phyloP scores from a whole-genome alignment of 1,284 basidiomycete genomes.

The Macrocystidia cucumis region DNA sequence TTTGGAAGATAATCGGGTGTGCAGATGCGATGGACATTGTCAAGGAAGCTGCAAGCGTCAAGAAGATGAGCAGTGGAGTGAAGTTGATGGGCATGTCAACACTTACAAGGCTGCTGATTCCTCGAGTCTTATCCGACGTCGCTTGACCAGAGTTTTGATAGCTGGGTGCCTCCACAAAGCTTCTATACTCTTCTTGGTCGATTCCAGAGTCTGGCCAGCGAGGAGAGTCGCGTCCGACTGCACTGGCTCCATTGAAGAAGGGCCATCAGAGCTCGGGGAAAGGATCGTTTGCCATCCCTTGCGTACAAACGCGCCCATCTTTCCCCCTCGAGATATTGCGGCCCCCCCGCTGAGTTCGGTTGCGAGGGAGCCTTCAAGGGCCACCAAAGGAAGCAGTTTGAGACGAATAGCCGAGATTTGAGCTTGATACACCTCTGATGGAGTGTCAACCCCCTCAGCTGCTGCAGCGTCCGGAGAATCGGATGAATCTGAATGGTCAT shows the following conservation, averaged over 20 bases:
- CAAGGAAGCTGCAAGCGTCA: conserved; percentile 51
- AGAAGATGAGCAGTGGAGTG: conserved; percentile 1
- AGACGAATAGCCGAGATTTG: conserved; percentile 47
- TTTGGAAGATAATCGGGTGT: conserved; percentile 63
- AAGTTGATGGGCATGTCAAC: conserved; percentile 4
- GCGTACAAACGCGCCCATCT: conserved; percentile 56
- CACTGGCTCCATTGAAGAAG: conserved; percentile 13
- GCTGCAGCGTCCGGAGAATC: conserved; percentile 6
- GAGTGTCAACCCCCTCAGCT: conserved; percentile 3
- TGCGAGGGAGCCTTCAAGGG: conserved; percentile 60
- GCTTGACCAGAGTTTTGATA: conserved; percentile 45
- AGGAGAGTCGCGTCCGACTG: conserved; percentile 43
- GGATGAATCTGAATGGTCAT: conserved; percentile 31
- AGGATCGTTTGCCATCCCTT: conserved; percentile 59
- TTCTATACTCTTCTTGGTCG: conserved; percentile 41
- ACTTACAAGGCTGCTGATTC: conserved; percentile 73
- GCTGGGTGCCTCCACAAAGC: conserved; percentile 63
- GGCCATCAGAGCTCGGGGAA: conserved; percentile 26
- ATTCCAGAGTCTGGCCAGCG: conserved; percentile 45
- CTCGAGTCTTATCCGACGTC: conserved; percentile 58
- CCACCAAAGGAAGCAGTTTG: conserved; percentile 54
- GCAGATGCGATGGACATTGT: conserved; percentile 55
- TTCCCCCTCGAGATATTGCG: conserved; percentile 46
- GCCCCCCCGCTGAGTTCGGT: conserved; percentile 61
- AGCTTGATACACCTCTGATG: conserved; percentile 22